phyloP scores from a whole-genome alignment of 169 alveolate genomes.

The Plasmodium reichenowi region DNA sequence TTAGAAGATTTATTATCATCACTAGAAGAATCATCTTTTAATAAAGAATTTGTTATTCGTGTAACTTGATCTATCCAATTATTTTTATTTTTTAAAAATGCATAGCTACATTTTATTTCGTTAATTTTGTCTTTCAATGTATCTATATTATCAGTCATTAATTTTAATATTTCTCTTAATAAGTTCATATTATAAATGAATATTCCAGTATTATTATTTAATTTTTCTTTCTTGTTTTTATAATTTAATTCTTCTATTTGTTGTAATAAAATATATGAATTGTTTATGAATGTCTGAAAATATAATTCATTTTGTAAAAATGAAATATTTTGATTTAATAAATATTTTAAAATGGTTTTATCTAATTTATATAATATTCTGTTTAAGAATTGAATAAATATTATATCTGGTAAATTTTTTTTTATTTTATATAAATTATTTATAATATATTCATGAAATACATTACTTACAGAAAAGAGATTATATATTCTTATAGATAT shows the following conservation, averaged over 20 bases:
- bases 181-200: constrained; percentile 23
- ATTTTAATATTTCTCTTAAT: constrained; percentile 34
- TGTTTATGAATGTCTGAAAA: constrained; percentile 32
- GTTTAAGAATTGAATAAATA: constrained; percentile 18
- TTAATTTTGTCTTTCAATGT: constrained; percentile 45
- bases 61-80: constrained; percentile 68
- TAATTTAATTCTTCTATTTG: constrained; percentile 17
- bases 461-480: constrained; percentile 34
- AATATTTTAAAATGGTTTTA: constrained; percentile 24
- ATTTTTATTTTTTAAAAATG: constrained; percentile 23
- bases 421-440: constrained; percentile 55
- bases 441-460: constrained; percentile 60
- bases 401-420: constrained; percentile 21
- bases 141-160: constrained; percentile 58
- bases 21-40: constrained; percentile 43
- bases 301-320: constrained; percentile 51
- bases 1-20: constrained; percentile 12
- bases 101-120: constrained; percentile 36
- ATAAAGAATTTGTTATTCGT: constrained; percentile 27
- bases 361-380: constrained; percentile 52
- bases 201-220: too few relatives aligned
- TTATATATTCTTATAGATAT: constrained; percentile 63
- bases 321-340: constrained; percentile 32
- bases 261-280: constrained; percentile 20
- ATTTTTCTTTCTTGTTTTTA: background rate